Conservation (phyloP, 1,284 basidiomycete species). For the Coniophora puteana region DNA sequence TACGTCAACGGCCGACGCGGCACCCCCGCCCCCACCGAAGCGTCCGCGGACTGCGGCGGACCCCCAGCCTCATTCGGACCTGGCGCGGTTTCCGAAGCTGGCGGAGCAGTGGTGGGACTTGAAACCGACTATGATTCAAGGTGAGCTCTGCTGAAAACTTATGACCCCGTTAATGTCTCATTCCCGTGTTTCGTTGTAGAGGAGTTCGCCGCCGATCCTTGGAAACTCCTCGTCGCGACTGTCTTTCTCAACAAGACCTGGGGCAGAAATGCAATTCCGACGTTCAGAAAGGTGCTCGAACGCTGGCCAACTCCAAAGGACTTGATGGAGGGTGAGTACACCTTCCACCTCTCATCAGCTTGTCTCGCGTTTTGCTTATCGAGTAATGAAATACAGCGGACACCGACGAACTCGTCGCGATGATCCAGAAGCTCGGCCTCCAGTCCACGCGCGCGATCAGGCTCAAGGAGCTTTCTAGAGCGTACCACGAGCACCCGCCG, state of each 20-base stretch:
- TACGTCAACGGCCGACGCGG: too few relatives aligned
- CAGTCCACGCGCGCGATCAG: conserved; percentile 47
- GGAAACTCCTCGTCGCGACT: conserved; percentile 29
- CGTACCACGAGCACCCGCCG: conserved; percentile 43
- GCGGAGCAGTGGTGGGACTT: too few relatives aligned
- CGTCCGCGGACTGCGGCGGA: too few relatives aligned
- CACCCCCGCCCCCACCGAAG: too few relatives aligned
- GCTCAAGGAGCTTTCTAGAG: conserved; percentile 43
- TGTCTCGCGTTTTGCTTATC: conserved; percentile 1
- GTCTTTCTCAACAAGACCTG: conserved; percentile 28
- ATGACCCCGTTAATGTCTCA: neutral
- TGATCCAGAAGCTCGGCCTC: conserved; percentile 49
- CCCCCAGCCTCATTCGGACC: too few relatives aligned
- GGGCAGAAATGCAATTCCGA: conserved; percentile 25
- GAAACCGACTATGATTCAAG: conserved; percentile 27
- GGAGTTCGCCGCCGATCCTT: conserved; percentile 20
- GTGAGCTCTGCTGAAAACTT: conserved; percentile 11
- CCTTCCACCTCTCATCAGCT: neutral
- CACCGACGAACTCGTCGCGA: conserved; percentile 33
- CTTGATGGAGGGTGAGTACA: conserved; percentile 42
- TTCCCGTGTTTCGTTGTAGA: conserved; percentile 12
- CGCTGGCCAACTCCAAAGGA: conserved; percentile 51
- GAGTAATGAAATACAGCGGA: conserved; percentile 23
- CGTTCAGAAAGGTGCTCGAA: conserved; percentile 47
- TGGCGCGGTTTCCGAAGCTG: too few relatives aligned